Evolutionary conservation across 1,284 basidiomycete species (phyloP).

Genomic region (Ceratobasidium sp.): DNA sequence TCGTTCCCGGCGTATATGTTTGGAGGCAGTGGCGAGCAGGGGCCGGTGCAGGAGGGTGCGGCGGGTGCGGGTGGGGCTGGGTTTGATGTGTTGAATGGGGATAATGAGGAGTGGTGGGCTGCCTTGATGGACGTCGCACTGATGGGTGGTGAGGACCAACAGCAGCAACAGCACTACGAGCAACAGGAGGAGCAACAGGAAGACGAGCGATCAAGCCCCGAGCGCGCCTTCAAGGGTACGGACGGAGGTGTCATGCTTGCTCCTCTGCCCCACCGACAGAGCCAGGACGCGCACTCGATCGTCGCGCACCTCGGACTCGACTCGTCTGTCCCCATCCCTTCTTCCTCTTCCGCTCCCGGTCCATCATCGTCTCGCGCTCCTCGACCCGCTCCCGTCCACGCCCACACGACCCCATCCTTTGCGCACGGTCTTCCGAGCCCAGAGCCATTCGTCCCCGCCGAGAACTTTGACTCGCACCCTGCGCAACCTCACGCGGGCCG

Average conservation of each 20-base stretch:
- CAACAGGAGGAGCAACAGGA: neutral
- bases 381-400: conserved; percentile 31
- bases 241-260: conserved; percentile 9
- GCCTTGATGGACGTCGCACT: conserved; percentile 18
- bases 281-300: neutral
- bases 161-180: conserved; percentile 3
- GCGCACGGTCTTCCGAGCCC: conserved; percentile 28
- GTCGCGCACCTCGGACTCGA: neutral
- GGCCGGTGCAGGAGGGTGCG: neutral
- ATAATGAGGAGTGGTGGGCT: conserved; percentile 37
- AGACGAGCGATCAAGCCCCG: neutral
- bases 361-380: neutral
- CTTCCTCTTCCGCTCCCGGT: conserved; percentile 8
- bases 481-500: neutral
- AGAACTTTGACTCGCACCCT: conserved; percentile 6
- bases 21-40: neutral
- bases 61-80: too few relatives aligned
- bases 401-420: conserved; percentile 9
- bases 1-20: conserved; percentile 1
- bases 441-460: conserved; percentile 9
- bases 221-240: conserved; percentile 15
- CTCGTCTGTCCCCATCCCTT: neutral
- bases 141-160: neutral
- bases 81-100: conserved; percentile 27
- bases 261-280: neutral